These are phyloP conservation scores for Xylaria curta DNA, from an alignment of 495 filamentous ascomycete genomes.

Conservation along the genomic window DNA sequence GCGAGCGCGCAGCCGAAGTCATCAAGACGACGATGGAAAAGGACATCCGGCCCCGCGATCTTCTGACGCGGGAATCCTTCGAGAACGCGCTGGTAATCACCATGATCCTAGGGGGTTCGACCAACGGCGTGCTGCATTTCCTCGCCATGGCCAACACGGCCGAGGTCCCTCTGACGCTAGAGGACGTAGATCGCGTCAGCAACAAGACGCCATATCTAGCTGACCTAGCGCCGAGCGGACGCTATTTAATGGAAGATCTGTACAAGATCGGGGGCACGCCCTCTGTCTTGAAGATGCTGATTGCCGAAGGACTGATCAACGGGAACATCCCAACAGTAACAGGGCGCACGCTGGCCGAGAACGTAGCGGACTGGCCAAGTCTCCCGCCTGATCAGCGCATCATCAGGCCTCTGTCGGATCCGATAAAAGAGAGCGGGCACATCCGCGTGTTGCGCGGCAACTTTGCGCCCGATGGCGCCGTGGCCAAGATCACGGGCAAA, in stretches of 20 bases:
- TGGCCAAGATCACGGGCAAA: conserved; percentile 98
- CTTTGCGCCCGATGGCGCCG: conserved; percentile 87
- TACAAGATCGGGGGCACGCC: conserved; percentile 92
- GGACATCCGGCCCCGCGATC: conserved; percentile 82
- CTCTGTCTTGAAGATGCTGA: conserved; percentile 88
- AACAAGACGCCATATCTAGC: conserved; percentile 92
- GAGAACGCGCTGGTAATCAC: conserved; percentile 94
- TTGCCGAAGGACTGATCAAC: conserved; percentile 81
- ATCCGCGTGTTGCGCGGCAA: conserved; percentile 90
- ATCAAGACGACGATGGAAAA: conserved; percentile 86
- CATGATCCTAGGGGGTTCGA: conserved; percentile 89
- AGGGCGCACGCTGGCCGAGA: conserved; percentile 87
- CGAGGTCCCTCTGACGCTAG: conserved; percentile 79
- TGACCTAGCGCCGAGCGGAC: conserved; percentile 87
- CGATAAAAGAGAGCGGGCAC: conserved; percentile 89
- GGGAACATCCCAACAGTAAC: conserved; percentile 90
- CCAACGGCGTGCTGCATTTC: conserved; percentile 93
- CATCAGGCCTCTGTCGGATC: conserved; percentile 79
- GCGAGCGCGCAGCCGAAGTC: conserved; percentile 81
- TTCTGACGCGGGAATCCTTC: conserved; percentile 84
- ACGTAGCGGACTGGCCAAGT: conserved; percentile 80
- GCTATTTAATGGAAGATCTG: conserved; percentile 94
- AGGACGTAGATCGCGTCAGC: conserved; percentile 87
- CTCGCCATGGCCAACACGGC: conserved; percentile 94
- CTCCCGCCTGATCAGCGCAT: conserved; percentile 83